phyloP scores from a whole-genome alignment of 257 asterid species.

The Nicotiana tomentosiformis region DNA sequence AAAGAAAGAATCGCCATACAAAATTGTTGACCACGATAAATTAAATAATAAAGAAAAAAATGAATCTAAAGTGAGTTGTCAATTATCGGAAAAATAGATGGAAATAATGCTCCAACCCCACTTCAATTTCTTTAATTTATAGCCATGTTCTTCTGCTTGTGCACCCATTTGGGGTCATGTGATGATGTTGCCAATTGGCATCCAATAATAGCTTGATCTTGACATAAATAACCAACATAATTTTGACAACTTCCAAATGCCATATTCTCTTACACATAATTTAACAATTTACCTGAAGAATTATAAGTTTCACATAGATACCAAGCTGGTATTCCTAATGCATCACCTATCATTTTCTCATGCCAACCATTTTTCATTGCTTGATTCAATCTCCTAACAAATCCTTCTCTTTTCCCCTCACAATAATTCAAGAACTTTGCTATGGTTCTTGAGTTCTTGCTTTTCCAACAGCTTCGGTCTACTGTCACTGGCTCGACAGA shows the following conservation, averaged over 20 bases:
- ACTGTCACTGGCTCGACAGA: not conserved
- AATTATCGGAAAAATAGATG: not conserved
- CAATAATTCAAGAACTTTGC: constrained; percentile 34
- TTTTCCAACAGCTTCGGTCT: constrained; percentile 26
- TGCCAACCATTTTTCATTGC: constrained; percentile 51
- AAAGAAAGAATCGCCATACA: not conserved
- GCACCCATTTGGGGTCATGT: not conserved
- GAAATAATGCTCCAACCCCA: not conserved
- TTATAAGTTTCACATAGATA: constrained; percentile 26
- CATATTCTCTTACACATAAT: not conserved
- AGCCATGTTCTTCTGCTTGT: not conserved
- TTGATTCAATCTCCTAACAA: constrained; percentile 52
- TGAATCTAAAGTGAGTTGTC: not conserved
- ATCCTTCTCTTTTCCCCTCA: constrained; percentile 47
- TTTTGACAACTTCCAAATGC: not conserved
- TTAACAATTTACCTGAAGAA: constrained; percentile 2
- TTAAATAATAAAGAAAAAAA: not conserved
- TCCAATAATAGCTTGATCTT: not conserved
- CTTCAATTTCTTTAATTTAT: not conserved
- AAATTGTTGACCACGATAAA: not conserved
- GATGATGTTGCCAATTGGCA: not conserved
- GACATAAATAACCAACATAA: not conserved
- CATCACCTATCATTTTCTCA: constrained; percentile 35
- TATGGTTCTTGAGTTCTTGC: constrained; percentile 22
- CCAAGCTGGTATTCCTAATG: constrained; percentile 35